Percentiles rank a stretch among this genome's conserved stretches.
Conservation (phyloP, 2,329 filamentous ascomycete species). For the Neonectria punicea region DNA sequence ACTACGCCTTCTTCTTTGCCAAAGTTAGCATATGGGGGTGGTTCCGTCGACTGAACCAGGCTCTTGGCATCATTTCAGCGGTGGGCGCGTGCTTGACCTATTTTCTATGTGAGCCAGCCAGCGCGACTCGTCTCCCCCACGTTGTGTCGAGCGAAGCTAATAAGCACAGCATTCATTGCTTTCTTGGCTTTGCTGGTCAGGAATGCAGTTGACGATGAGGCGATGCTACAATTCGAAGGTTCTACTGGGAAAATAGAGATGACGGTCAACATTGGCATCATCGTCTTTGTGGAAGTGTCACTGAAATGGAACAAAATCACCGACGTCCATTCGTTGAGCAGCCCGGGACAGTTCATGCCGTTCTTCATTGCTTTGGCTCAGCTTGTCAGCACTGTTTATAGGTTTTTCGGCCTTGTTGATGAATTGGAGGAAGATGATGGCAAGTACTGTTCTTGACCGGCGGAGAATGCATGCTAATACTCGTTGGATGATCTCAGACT, state of each 20-base stretch:
- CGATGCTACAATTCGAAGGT: neutral
- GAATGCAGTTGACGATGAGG: neutral
- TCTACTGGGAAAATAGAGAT: slow-evolving; percentile 3
- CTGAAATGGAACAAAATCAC: slow-evolving; percentile 16
- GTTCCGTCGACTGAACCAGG: slow-evolving; percentile 16
- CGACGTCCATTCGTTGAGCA: slow-evolving; percentile 6
- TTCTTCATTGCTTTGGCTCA: neutral
- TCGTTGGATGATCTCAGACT: neutral
- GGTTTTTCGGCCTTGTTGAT: no score
- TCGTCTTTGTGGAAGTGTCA: slow-evolving; percentile 12
- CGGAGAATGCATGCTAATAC: neutral
- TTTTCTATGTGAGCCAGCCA: neutral
- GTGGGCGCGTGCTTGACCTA: neutral
- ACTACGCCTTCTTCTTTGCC: slow-evolving; percentile 18
- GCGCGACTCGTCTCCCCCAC: neutral
- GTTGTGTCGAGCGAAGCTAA: neutral
- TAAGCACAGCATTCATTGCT: neutral
- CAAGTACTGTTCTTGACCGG: neutral
- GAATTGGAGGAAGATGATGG: neutral
- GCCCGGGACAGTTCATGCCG: neutral
- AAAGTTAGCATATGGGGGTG: slow-evolving; percentile 21
- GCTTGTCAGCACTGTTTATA: neutral
- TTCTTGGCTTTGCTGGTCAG: slow-evolving; percentile 4
- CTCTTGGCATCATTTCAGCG: slow-evolving; percentile 10
- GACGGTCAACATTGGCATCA: slow-evolving; percentile 19